Evolutionary conservation across 371 early-diverging fungal species (phyloP).

Genomic region (Actinomortierella ambigua): DNA sequence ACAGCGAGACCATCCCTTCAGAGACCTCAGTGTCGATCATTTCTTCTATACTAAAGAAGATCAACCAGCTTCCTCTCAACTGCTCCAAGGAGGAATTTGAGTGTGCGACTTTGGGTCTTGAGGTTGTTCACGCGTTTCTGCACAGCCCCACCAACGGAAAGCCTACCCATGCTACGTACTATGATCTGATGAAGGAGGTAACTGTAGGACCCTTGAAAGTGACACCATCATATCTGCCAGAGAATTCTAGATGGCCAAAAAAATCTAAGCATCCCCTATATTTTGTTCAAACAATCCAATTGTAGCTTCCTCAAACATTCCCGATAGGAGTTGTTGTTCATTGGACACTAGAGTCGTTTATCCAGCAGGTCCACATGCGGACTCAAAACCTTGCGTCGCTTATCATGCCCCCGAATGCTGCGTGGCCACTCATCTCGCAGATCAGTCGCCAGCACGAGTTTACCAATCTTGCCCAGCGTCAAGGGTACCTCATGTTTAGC

Average conservation of each 20-base stretch:
- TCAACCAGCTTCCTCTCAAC: constrained; percentile 31
- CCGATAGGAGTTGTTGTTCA: constrained; percentile 53
- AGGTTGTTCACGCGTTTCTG: constrained; percentile 40
- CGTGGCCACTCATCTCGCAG: constrained; percentile 82
- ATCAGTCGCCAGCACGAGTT: constrained; percentile 77
- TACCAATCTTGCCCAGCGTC: constrained; percentile 68
- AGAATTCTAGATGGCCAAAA: too few species aligned
- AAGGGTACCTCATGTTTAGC: constrained; percentile 59
- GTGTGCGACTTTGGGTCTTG: constrained; percentile 39
- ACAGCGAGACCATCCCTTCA: constrained; percentile 35
- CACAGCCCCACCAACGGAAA: constrained; percentile 30
- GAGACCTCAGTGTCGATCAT: constrained; percentile 34
- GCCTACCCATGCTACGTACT: constrained; percentile 37
- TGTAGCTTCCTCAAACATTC: constrained; percentile 36
- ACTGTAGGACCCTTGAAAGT: background rate
- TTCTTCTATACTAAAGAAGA: constrained; percentile 39
- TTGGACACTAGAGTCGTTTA: constrained; percentile 70
- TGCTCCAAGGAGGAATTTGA: constrained; percentile 34
- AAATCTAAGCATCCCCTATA: too few species aligned
- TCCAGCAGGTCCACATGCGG: constrained; percentile 62
- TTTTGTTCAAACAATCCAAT: background rate
- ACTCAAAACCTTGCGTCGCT: constrained; percentile 59
- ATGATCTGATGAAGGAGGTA: constrained; percentile 47
- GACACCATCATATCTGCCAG: background rate
- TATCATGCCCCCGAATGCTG: constrained; percentile 78